Conservation (phyloP, 2,329 filamentous ascomycete species). For the Penicillium sp. region DNA sequence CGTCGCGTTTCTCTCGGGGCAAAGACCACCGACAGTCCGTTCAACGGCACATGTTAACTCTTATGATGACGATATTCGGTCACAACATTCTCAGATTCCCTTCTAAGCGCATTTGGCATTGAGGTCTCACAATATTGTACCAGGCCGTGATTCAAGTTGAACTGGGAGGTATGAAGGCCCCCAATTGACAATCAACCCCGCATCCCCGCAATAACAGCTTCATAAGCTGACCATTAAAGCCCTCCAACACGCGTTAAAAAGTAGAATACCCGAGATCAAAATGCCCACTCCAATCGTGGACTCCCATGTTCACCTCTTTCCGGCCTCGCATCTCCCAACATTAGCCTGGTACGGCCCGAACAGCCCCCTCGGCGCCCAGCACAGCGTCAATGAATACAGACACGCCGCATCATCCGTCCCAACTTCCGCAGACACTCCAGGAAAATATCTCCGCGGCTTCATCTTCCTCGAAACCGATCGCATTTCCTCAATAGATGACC, state of each 20-base stretch:
- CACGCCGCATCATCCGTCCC: constrained; percentile 41
- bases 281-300: constrained; percentile 65
- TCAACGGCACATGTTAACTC: background rate
- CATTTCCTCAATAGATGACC: constrained; percentile 57
- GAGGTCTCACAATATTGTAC: background rate
- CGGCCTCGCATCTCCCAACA: constrained; percentile 61
- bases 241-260: background rate
- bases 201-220: background rate
- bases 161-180: background rate
- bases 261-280: background rate
- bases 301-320: constrained; percentile 88
- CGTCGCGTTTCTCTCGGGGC: constrained; percentile 2
- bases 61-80: background rate
- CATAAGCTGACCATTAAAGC: background rate
- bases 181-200: background rate
- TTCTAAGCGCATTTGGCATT: background rate
- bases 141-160: background rate
- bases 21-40: constrained; percentile 5
- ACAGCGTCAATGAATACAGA: constrained; percentile 64
- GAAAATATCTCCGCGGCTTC: constrained; percentile 62
- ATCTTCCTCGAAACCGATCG: constrained; percentile 83
- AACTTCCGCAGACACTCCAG: constrained; percentile 23
- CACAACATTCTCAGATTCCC: background rate
- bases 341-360: constrained; percentile 68
- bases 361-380: constrained; percentile 61